These are phyloP conservation scores for Zasmidium citrigriseum DNA, from an alignment of 2,329 filamentous ascomycete species.

Conservation along the genomic window DNA sequence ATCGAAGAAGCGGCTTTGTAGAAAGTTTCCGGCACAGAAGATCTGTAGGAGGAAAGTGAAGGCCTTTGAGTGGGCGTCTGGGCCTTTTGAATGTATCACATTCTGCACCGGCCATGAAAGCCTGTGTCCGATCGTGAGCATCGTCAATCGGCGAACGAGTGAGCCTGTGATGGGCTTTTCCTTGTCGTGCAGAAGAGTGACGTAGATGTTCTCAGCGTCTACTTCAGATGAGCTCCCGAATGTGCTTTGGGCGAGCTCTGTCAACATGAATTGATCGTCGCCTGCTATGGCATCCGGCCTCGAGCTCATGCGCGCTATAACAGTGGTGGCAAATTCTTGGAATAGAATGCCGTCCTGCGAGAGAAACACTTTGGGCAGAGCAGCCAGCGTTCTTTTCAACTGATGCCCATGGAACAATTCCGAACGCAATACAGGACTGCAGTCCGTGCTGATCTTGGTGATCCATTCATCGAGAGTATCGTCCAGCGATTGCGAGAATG, in stretches of 20 bases:
- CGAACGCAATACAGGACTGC: constrained; percentile 65
- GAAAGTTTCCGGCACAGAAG: constrained; percentile 66
- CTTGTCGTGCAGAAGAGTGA: constrained; percentile 53
- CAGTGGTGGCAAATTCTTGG: constrained; percentile 63
- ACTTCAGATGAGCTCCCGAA: constrained; percentile 58
- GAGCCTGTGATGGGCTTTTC: constrained; percentile 40
- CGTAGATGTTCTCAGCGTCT: constrained; percentile 63
- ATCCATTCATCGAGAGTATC: constrained; percentile 75
- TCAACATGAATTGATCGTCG: constrained; percentile 81
- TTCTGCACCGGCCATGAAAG: constrained; percentile 66
- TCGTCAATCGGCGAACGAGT: constrained; percentile 14
- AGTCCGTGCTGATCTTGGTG: constrained; percentile 69
- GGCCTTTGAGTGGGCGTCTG: constrained; percentile 68
- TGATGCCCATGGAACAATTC: constrained; percentile 70
- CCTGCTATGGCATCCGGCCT: constrained; percentile 55
- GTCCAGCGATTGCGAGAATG: constrained; percentile 75
- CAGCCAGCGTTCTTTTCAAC: constrained; percentile 64
- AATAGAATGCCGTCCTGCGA: constrained; percentile 71
- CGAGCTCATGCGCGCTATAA: constrained; percentile 75
- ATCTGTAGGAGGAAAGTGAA: constrained; percentile 78
- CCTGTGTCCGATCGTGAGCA: constrained; percentile 26
- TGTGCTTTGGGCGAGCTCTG: constrained; percentile 72
- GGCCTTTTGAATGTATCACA: constrained; percentile 67
- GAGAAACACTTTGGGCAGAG: constrained; percentile 73
- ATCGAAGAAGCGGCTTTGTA: constrained; percentile 56